A percentile compares a stretch with the other conserved stretches of the same genome.
Conservation (phyloP, 2,329 filamentous ascomycete genomes). For the Mycosphaerella arachidis region DNA sequence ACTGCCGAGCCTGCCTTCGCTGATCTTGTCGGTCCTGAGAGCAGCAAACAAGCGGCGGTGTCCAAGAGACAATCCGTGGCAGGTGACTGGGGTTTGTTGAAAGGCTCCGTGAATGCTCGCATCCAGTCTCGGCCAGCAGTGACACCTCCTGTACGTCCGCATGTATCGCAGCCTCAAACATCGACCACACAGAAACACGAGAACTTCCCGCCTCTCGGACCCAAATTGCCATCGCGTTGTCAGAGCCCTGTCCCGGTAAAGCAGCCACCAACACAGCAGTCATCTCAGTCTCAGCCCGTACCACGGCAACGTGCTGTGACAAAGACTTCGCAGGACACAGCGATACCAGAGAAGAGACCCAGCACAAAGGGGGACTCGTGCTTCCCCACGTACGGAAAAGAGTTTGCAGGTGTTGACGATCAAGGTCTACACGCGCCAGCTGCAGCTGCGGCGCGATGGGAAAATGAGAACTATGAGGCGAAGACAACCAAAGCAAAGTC, state of each 20-base stretch:
- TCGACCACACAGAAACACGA: neutral
- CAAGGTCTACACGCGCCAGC: conserved; percentile 13
- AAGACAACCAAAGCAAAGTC: neutral
- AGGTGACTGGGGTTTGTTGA: neutral
- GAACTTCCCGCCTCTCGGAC: neutral
- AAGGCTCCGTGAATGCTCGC: neutral
- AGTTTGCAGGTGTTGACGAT: conserved; percentile 12
- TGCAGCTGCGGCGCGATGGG: conserved; percentile 10
- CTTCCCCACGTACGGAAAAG: conserved; percentile 5
- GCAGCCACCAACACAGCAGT: neutral
- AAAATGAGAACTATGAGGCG: neutral
- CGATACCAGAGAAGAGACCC: neutral
- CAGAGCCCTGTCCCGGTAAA: neutral
- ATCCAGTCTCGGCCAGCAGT: neutral
- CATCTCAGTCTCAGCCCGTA: neutral
- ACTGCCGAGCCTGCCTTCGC: neutral
- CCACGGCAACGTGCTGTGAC: neutral
- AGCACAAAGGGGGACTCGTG: neutral
- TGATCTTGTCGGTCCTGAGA: neutral
- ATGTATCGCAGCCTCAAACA: neutral
- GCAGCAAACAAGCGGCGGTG: neutral
- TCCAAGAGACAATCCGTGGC: neutral
- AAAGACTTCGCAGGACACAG: neutral
- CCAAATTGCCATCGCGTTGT: neutral
- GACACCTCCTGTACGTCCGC: neutral